These are phyloP conservation scores for Diplodia corticola DNA, from an alignment of 2,329 filamentous ascomycete species.

Conservation along the genomic window DNA sequence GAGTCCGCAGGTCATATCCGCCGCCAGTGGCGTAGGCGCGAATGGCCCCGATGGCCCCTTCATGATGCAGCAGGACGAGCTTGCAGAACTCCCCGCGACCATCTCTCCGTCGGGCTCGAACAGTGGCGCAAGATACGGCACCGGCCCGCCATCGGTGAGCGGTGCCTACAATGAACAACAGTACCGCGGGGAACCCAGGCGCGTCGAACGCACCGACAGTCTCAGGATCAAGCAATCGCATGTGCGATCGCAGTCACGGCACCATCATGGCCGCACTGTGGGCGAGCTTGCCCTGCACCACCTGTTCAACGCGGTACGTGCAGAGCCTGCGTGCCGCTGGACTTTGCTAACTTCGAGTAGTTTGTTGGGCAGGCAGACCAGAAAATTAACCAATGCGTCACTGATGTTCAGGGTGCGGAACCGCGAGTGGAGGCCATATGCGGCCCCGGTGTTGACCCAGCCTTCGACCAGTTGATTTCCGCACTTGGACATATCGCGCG, in stretches of 20 bases:
- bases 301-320: constrained; percentile 78
- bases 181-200: constrained; percentile 27
- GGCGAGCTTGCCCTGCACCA: constrained; percentile 97
- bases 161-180: constrained; percentile 23
- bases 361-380: constrained; percentile 97
- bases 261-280: constrained; percentile 78
- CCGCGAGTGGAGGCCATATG: constrained; percentile 86
- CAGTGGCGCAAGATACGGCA: constrained; percentile 26
- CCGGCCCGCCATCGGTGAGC: constrained; percentile 19
- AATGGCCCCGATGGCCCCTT: constrained; percentile 41
- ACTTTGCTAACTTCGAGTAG: constrained; percentile 40
- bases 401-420: constrained; percentile 75
- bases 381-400: constrained; percentile 87
- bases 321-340: background rate
- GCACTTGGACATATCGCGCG: constrained; percentile 93
- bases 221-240: constrained; percentile 69
- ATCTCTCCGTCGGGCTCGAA: constrained; percentile 28
- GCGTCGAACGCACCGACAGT: constrained; percentile 50
- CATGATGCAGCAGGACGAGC: constrained; percentile 42
- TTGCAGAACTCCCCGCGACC: constrained; percentile 39
- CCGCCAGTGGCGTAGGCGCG: constrained; percentile 32
- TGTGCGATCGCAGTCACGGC: constrained; percentile 68
- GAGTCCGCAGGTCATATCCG: constrained; percentile 80
- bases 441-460: constrained; percentile 81
- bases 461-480: constrained; percentile 90